Conservation (phyloP, 345 rosid species). For the Clarkia xantiana region DNA sequence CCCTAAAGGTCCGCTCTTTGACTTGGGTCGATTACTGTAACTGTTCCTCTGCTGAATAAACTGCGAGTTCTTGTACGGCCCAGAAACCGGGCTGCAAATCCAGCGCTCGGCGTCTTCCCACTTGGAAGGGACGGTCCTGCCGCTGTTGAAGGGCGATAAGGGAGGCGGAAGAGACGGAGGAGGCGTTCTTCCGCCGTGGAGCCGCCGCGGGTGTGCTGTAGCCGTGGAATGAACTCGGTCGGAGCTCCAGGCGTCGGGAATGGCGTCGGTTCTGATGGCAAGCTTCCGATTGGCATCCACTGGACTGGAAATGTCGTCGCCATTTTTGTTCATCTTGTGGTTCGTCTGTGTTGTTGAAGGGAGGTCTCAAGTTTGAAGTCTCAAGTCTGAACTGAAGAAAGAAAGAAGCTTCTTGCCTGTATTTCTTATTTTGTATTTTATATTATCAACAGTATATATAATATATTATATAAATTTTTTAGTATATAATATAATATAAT, state of each 20-base stretch:
- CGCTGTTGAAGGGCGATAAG: constrained; percentile 65
- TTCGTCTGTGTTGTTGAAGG: too few relatives aligned
- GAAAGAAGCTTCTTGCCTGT: too few relatives aligned
- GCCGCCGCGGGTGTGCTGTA: neutral
- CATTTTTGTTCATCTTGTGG: too few relatives aligned
- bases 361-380: too few relatives aligned
- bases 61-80: constrained; percentile 12
- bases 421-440: too few relatives aligned
- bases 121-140: constrained; percentile 73
- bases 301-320: too few relatives aligned
- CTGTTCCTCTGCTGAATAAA: constrained; percentile 11
- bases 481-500: too few relatives aligned
- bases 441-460: too few relatives aligned
- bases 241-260: neutral
- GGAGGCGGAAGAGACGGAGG: constrained; percentile 42
- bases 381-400: too few relatives aligned
- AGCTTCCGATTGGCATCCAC: too few relatives aligned
- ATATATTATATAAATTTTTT: too few relatives aligned
- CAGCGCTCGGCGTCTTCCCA: constrained; percentile 99
- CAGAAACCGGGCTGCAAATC: constrained; percentile 68
- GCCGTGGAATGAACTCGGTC: constrained; percentile 1
- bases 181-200: constrained; percentile 25
- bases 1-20: constrained; percentile 39
- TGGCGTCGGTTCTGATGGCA: too few relatives aligned
- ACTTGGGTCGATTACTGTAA: constrained; percentile 50